Evolutionary conservation across 768 basidiomycete genomes (phyloP), one percentile per base, ranked within the genome.

Genomic region (Rhizopogon salebrosus): DNA sequence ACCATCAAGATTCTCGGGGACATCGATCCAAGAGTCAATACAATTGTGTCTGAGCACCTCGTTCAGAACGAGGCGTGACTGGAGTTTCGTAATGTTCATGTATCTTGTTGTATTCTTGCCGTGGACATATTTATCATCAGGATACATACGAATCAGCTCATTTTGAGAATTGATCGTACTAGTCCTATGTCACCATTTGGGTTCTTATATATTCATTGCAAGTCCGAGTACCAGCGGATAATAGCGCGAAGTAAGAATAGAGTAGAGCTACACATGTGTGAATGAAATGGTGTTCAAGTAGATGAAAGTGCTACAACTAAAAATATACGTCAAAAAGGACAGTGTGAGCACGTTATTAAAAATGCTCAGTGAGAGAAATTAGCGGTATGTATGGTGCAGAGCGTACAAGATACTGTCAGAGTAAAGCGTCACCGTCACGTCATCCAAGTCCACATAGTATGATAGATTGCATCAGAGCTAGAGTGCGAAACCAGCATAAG

Each of bases 401-500:
- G 29, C 18, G 41, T 4, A 40, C 59, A 57, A 53, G 13, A 3
- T 24, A 50, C n/a, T n/a, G n/a, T n/a, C 60, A 61, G 35, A 41
- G 46, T 63, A 60, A 35, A 49, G 26, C 9, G 24, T 54, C 22
- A 40, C 39, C 24, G 27, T 27, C 27, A 27, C 27, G 27, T 27
- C 27, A 3, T 29, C 24, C 13, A 38, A 51, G 35, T 38, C 41
- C 16, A n/a, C 6, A 4, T 20, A n/a, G n/a, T n/a, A 26, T 31
- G 46, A 49, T 34, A 26, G 27, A 3, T n/a, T 35, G 34, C 51
- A 16, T 18, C 18, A 8, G 35, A 39, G 37, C 61, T 62, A 74
- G 40, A 73, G 34, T 4, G 72, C 72, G 48, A 67, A 43, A 11
- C 62, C 67, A 6, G 62, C 48, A 56, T 83, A 83, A 2, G 83